A percentile compares a stretch with the other conserved stretches of the same genome.
These are phyloP conservation scores for Gnomoniopsis sp. DNA, from an alignment of 2,329 filamentous ascomycete species.

Conservation along the genomic window DNA sequence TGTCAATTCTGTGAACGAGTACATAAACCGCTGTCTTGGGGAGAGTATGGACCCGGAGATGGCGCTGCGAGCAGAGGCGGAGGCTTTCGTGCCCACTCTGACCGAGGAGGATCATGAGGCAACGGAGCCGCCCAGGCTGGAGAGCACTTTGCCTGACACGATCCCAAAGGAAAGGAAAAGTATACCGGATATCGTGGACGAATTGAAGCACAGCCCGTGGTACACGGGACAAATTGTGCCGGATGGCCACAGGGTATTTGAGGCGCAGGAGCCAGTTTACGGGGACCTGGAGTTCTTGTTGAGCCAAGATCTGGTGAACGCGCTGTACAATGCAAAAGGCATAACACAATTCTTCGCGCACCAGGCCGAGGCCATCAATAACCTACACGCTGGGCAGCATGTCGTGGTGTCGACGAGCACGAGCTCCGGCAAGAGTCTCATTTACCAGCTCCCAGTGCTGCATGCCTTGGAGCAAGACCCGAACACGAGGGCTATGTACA, in stretches of 20 bases:
- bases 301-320: slow-evolving; percentile 91
- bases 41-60: slow-evolving; percentile 65
- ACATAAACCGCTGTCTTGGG: slow-evolving; percentile 69
- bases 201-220: slow-evolving; percentile 80
- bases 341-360: slow-evolving; percentile 88
- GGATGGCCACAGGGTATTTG: slow-evolving; percentile 87
- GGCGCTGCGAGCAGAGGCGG: slow-evolving; percentile 55
- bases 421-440: slow-evolving; percentile 95
- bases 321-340: slow-evolving; percentile 84
- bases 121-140: slow-evolving; percentile 28
- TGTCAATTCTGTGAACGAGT: slow-evolving; percentile 68
- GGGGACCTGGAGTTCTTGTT: slow-evolving; percentile 82
- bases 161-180: slow-evolving; percentile 79
- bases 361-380: slow-evolving; percentile 91
- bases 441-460: slow-evolving; percentile 92
- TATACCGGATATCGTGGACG: slow-evolving; percentile 79
- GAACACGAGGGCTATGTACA: slow-evolving; percentile 86
- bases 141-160: slow-evolving; percentile 55
- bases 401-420: slow-evolving; percentile 95
- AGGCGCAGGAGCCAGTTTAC: slow-evolving; percentile 76
- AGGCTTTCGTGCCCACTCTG: slow-evolving; percentile 60
- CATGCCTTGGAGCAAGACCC: slow-evolving; percentile 77
- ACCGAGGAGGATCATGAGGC: slow-evolving; percentile 40
- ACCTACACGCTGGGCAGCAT: slow-evolving; percentile 74
- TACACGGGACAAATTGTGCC: slow-evolving; percentile 92